Evolutionary conservation across 1,284 basidiomycete genomes (phyloP).

Genomic region (Malassezia nana): DNA sequence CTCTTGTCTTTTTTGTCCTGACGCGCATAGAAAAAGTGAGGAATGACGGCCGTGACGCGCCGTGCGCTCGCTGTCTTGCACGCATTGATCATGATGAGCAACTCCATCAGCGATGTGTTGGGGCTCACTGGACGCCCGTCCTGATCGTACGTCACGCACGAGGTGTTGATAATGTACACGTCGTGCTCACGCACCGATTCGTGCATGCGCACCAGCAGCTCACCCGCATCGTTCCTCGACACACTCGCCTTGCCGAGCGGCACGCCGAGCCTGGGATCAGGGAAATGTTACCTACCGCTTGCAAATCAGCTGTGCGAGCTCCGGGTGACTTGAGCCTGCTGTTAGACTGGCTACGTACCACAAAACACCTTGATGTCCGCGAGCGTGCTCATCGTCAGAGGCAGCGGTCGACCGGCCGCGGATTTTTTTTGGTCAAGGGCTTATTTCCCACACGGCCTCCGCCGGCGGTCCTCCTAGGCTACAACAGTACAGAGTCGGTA

Average conservation of each 20-base stretch:
- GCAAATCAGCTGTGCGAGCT: conserved; percentile 85
- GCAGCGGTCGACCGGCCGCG: neutral
- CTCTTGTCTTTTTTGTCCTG: conserved; percentile 99
- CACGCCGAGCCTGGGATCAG: conserved; percentile 28
- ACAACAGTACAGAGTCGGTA: conserved; percentile 1
- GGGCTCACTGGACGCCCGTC: conserved; percentile 30
- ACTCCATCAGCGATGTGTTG: conserved; percentile 75
- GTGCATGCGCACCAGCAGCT: conserved; percentile 78
- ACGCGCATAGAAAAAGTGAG: conserved; percentile 47
- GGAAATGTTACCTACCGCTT: conserved; percentile 58
- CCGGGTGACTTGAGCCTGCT: conserved; percentile 60
- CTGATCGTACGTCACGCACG: conserved; percentile 57
- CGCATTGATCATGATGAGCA: conserved; percentile 99
- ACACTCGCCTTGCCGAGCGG: conserved; percentile 57
- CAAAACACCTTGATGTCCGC: conserved; percentile 31
- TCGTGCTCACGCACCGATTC: conserved; percentile 97
- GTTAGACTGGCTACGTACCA: conserved; percentile 6
- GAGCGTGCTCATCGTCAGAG: conserved; percentile 16
- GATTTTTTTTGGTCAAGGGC: neutral
- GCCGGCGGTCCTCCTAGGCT: neutral
- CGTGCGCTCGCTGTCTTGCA: conserved; percentile 79
- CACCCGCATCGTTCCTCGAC: conserved; percentile 77
- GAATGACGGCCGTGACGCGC: conserved; percentile 79
- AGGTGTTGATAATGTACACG: conserved; percentile 97
- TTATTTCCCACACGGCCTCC: neutral